Percentiles rank a stretch among this genome's conserved stretches.
These are phyloP conservation scores for Blastocystis sp. DNA, from an alignment of 352 stramenopile genomes.

Conservation along the genomic window DNA sequence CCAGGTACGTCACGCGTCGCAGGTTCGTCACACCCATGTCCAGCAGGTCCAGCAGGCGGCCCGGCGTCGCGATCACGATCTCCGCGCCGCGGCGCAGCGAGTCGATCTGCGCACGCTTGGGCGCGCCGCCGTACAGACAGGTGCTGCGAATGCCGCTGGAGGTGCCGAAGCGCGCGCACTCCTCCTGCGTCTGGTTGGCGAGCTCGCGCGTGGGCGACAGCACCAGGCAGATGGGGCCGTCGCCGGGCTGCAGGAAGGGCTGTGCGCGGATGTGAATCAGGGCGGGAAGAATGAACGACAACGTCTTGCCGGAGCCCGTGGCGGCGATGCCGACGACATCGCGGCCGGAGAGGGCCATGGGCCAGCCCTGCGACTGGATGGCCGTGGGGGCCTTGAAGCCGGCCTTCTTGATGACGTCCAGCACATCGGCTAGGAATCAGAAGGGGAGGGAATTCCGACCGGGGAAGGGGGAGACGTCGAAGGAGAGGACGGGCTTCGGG, in stretches of 20 bases:
- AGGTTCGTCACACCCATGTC: conserved; percentile 91
- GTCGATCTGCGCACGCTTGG: conserved; percentile 86
- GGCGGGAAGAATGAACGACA: conserved; percentile 95
- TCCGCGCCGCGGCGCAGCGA: conserved; percentile 81
- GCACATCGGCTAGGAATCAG: conserved; percentile 77
- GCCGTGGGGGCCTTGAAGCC: conserved; percentile 91
- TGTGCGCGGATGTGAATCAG: conserved; percentile 98
- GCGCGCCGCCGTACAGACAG: conserved; percentile 95
- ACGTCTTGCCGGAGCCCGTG: conserved; percentile 93
- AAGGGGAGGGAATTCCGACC: conserved; percentile 70
- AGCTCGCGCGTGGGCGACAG: conserved; percentile 96
- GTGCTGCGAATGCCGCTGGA: conserved; percentile 98
- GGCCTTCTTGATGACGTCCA: conserved; percentile 92
- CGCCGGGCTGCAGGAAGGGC: conserved; percentile 88
- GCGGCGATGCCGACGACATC: conserved; percentile 98
- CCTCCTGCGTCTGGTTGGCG: conserved; percentile 95
- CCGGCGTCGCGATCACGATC: conserved; percentile 88
- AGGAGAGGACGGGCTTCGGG: conserved; percentile 93
- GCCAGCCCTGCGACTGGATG: conserved; percentile 91
- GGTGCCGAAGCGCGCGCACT: conserved; percentile 95
- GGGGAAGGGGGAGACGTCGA: conserved; percentile 86
- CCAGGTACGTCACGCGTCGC: conserved; percentile 93
- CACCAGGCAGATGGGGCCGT: conserved; percentile 96
- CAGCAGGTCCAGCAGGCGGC: conserved; percentile 95
- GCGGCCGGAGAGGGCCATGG: conserved; percentile 92